These are phyloP conservation scores for Candida golubevii DNA, from an alignment of 805 yeast genomes.

Conservation along the genomic window DNA sequence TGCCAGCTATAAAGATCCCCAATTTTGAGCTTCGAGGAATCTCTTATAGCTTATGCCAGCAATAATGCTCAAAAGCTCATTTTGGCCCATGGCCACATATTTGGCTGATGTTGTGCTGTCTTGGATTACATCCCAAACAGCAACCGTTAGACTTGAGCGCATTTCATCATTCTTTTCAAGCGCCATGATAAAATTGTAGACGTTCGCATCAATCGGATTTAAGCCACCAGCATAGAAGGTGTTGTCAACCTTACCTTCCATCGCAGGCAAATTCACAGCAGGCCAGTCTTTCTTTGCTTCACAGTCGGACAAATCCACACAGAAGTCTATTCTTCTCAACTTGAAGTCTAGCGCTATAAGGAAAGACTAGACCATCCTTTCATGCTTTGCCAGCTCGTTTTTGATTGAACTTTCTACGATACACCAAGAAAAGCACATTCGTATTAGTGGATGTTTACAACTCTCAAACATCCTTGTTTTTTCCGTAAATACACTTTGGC, in stretches of 20 bases:
- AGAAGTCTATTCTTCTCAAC: constrained; percentile 17
- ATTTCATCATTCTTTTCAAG: constrained; percentile 34
- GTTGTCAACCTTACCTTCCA: constrained; percentile 5
- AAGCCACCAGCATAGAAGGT: constrained; percentile 59
- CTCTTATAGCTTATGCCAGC: constrained; percentile 13
- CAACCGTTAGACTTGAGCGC: constrained; percentile 54
- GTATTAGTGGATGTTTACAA: too few species aligned
- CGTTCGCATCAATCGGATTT: constrained; percentile 64
- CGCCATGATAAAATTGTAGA: constrained; percentile 51
- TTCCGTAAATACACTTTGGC: too few species aligned
- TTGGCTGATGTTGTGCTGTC: constrained; percentile 54
- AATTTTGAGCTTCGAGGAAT: constrained; percentile 19
- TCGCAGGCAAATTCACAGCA: constrained; percentile 7
- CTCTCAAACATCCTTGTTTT: too few species aligned
- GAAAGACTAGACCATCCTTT: too few species aligned
- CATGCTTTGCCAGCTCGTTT: too few species aligned
- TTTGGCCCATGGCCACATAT: constrained; percentile 63
- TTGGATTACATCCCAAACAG: constrained; percentile 41
- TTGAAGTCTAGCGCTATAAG: too few species aligned
- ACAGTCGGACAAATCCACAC: constrained; percentile 5
- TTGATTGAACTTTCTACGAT: too few species aligned
- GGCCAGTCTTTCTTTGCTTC: constrained; percentile 1
- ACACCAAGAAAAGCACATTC: too few species aligned
- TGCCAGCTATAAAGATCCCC: constrained; percentile 47
- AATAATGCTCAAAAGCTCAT: constrained; percentile 58